Evolutionary conservation across 352 stramenopile genomes (phyloP).

Genomic region (Globisporangium cederbergense): DNA sequence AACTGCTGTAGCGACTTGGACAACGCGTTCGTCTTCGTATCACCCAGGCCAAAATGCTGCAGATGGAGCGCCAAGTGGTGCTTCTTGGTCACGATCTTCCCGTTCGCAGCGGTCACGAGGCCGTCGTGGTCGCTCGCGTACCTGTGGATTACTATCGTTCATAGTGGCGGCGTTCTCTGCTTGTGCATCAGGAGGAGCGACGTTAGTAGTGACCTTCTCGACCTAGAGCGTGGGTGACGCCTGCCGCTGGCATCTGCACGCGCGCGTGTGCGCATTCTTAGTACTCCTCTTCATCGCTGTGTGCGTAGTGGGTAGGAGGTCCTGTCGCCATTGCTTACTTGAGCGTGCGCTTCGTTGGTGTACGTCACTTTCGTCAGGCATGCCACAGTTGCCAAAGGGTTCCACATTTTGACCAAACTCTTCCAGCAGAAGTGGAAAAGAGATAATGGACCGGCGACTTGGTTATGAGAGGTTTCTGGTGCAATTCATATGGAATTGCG

Average conservation of each 20-base stretch:
- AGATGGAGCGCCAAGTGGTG: constrained; percentile 49
- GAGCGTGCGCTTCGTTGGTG: too few relatives aligned
- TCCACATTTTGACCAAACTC: too few relatives aligned
- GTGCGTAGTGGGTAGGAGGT: too few relatives aligned
- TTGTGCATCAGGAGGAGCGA: not conserved
- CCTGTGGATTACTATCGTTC: constrained; percentile 9
- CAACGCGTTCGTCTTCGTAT: constrained; percentile 53
- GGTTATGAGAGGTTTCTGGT: too few relatives aligned
- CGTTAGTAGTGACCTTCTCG: constrained; percentile 30
- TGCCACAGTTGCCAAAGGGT: too few relatives aligned
- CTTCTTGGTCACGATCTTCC: constrained; percentile 31
- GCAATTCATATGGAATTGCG: too few relatives aligned
- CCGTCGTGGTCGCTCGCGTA: constrained; percentile 25
- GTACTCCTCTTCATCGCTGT: too few relatives aligned
- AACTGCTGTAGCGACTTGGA: constrained; percentile 55
- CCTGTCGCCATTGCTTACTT: too few relatives aligned
- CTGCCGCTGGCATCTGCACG: constrained; percentile 28
- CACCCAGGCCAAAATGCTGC: constrained; percentile 71
- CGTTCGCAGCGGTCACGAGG: constrained; percentile 19
- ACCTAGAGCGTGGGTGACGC: constrained; percentile 27
- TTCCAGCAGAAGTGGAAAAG: too few relatives aligned
- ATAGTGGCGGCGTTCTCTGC: not conserved
- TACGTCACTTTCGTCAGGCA: too few relatives aligned
- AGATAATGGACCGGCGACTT: too few relatives aligned
- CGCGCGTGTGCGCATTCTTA: too few relatives aligned